A percentile compares a stretch with the other conserved stretches of the same genome.
Conservation (phyloP, 73 alveolate genomes). For the Paramecium primaurelia region DNA sequence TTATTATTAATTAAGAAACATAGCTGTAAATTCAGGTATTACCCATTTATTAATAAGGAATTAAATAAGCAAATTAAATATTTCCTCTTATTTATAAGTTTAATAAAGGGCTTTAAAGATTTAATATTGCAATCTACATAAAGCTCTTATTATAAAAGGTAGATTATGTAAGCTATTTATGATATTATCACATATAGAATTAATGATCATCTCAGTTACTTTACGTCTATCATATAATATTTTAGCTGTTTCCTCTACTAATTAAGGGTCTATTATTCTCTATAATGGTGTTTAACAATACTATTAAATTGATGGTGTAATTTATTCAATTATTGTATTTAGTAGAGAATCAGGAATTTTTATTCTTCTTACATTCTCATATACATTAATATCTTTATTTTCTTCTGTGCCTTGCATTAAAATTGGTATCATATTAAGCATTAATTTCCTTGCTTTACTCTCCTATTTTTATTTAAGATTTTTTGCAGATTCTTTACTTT, state of each 20-base stretch:
- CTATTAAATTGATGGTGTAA: slow-evolving; percentile 1
- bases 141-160: slow-evolving; percentile 32
- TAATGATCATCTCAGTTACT: slow-evolving; percentile 5
- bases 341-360: background rate
- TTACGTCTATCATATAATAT: slow-evolving; percentile 12
- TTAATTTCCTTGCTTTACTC: background rate
- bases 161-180: background rate
- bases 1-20: background rate
- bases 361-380: background rate
- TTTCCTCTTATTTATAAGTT: background rate
- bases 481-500: background rate
- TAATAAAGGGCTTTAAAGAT: background rate
- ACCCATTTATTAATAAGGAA: background rate
- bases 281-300: slow-evolving; percentile 19
- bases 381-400: background rate
- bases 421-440: background rate
- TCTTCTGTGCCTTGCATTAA: background rate
- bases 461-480: background rate
- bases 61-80: background rate
- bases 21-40: background rate
- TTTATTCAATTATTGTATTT: background rate
- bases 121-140: background rate
- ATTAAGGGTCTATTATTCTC: background rate
- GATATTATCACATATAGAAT: background rate
- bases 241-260: slow-evolving; percentile 39